Base-by-base conservation (phyloP, 2,329 filamentous ascomycete species). In the Stachybotrys chartarum region DNA sequence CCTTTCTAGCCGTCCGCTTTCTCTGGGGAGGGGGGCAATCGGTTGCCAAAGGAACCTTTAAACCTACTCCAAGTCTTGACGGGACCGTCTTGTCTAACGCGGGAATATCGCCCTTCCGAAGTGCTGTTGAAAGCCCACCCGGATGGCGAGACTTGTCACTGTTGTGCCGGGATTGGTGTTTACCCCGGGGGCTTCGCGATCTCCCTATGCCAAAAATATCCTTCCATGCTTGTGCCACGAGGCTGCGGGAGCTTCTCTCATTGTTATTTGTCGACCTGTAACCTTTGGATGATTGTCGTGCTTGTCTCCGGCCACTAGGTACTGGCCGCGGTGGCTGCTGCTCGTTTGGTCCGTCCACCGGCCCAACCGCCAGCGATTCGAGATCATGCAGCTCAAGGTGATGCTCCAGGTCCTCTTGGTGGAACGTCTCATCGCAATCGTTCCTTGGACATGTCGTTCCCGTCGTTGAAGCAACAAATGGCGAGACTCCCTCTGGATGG, bases 351-450 rank as follows among this genome's bases (percentile, higher is more conserved):
- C 14, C n/a, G 8, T 12, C 5, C 6, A 17, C 5, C 5, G 59
- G 54, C 8, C 55, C 56, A 31, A 57, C 63, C 35, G 59, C 55
- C 4, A 56, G 58, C 49, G 11, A 12, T 35, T 66, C 63, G 30
- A 66, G 62, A 52, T 62, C 59, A 54, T 66, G 64, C 24, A 66
- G 62, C 51, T 62, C 59, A 54, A 66, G 64, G 42, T 66, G 64
- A 39, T 57, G 63, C 17, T 57, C 57, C 49, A 66, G 48, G 31
- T 66, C 64, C n/a, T 63, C 62, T 7, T 52, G 52, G n/a, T 54
- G 32, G 39, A 66, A 49, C n/a, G 75, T 66, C 65, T 88, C 84
- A 35, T 80, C 80, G 63, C 86, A 89, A 24, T 76, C 78, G 16
- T 80, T 76, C 30, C 62, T 57, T 1, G 62, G 62, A 50, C 64